Percentiles rank a stretch among this genome's conserved stretches.
phyloP scores from a whole-genome alignment of 2,329 filamentous ascomycete genomes.

The Magnaporthiopsis incrustans region DNA sequence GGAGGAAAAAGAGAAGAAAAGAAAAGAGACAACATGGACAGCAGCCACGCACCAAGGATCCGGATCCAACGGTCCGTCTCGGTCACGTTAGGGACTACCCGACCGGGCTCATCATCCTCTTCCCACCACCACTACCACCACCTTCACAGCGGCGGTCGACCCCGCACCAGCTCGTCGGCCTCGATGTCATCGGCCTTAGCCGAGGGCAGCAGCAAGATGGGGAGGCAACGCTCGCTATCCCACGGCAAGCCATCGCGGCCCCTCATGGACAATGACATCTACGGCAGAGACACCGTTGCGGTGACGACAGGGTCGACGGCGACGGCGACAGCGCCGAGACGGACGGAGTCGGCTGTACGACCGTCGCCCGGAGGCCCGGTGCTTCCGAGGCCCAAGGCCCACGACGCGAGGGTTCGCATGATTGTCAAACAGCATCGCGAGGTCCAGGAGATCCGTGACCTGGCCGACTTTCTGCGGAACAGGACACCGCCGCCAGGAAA shows the following conservation, averaged over 20 bases:
- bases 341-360: neutral
- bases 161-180: neutral
- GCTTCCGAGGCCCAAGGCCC: neutral
- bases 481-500: conserved; percentile 40
- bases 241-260: neutral
- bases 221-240: neutral
- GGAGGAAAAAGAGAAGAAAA: conserved; percentile 7
- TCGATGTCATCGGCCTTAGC: neutral
- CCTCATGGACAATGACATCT: neutral
- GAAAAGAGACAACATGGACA: neutral
- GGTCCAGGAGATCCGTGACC: conserved; percentile 20
- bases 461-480: conserved; percentile 42
- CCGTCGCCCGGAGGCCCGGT: neutral
- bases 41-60: neutral
- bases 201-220: neutral
- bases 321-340: too few species aligned
- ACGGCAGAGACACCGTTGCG: too few species aligned
- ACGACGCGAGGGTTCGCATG: conserved; percentile 4
- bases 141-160: neutral
- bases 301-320: too few species aligned
- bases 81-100: neutral
- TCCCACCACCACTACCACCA: neutral
- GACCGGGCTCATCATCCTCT: neutral
- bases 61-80: conserved; percentile 3
- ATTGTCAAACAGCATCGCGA: conserved; percentile 11